A percentile compares a stretch with the other conserved stretches of the same genome.
Evolutionary conservation across 2,329 filamentous ascomycete genomes (phyloP).

Genomic region (Verticillium alfalfae): DNA sequence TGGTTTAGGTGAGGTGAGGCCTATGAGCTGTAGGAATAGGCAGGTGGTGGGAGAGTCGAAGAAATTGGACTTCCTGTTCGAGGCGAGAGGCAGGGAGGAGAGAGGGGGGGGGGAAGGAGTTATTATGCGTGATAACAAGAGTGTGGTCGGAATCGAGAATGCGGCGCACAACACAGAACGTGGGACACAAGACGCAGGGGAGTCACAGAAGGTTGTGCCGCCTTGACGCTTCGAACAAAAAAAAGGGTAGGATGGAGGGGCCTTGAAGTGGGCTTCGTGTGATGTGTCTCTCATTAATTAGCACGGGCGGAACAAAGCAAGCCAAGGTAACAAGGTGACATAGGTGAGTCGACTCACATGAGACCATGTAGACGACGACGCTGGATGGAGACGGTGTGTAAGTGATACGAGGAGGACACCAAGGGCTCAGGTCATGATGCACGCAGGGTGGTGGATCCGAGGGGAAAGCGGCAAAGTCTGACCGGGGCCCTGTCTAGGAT

Average conservation of each 20-base stretch:
- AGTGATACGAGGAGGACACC: not conserved
- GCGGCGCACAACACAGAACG: not conserved
- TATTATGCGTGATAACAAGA: not conserved
- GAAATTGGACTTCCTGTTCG: not conserved
- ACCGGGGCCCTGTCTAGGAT: not conserved
- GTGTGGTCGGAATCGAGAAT: not conserved
- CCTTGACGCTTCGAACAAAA: not conserved
- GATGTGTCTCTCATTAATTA: not conserved
- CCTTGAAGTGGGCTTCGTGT: not conserved
- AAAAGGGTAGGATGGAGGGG: not conserved
- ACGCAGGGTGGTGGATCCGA: not conserved
- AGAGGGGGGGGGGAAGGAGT: not conserved
- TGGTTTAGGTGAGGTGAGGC: not conserved
- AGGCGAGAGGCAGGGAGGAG: not conserved
- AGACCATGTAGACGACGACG: not conserved
- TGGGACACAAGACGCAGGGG: not conserved
- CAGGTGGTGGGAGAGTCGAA: not conserved
- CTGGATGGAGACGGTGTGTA: not conserved
- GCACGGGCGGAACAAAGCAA: not conserved
- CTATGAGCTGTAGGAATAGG: not conserved
- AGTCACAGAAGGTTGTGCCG: not conserved
- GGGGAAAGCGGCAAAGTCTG: not conserved
- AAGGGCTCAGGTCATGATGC: not conserved
- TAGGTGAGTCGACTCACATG: not conserved
- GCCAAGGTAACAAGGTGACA: not conserved